Evolutionary conservation across 345 rosid genomes (phyloP), one percentile per base, ranked within the genome.

Genomic region (Bruguiera sexangula): DNA sequence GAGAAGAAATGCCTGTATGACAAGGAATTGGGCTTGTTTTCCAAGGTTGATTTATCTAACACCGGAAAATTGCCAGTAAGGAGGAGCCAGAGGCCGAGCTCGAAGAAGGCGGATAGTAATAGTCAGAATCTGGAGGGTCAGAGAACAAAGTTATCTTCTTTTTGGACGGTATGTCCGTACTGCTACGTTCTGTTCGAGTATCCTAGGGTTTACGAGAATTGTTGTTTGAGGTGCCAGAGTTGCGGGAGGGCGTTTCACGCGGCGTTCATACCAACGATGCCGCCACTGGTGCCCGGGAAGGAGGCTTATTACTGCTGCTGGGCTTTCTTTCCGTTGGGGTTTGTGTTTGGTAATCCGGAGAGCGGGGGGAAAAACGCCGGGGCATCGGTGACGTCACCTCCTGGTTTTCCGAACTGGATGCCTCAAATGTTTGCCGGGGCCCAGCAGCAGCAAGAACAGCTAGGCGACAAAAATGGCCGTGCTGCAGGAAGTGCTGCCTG

Each of bases 131-230:
- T 20, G 53, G 67, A 73, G 65, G 65, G 39, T 29, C 60, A 62
- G 64, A 74, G 73, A 37, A 71, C 78, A 60, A 85, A 77, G 63
- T 60, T 81, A 68, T 48, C 81, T 1, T 87, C 89, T 58, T 95
- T 95, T 81, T 95, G 98, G 99, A 92, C 98, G 19, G 85, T 88
- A 5, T 95, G 99, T 46, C 99, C 99, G 0, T 92, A 90, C 76
- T 95, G 99, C 74, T 95, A 86, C 61, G 65, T 84, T 48, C 70
- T 92, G 63, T 90, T 79, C 46, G 99, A 95, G 86, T 95, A 90
- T 69, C 91, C 94, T 32, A 78, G 75, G 82, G 85, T 82, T 69
- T 95, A 95, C 32, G 91, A 86, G 81, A 82, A 87, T 68, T 95
- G 91, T 61, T 95, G 99, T 73, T 53, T 95, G 69, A 76, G 87